Percentiles rank a stretch among this genome's conserved stretches.
These are phyloP conservation scores for Dendrostoma leiphaemia DNA, from an alignment of 2,329 filamentous ascomycete genomes.

Conservation along the genomic window DNA sequence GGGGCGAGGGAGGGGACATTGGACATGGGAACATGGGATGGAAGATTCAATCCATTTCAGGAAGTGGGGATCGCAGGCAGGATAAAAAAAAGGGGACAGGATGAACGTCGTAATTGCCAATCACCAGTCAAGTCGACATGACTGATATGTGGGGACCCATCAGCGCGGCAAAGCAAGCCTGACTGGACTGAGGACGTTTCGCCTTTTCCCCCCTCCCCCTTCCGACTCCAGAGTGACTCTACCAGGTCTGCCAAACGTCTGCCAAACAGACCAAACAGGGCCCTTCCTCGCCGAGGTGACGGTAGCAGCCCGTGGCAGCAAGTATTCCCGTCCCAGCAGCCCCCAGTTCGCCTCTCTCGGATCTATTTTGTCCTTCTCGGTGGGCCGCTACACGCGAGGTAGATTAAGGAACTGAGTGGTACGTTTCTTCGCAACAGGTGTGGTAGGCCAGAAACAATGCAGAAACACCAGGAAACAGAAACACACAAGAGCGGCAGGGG, in stretches of 20 bases:
- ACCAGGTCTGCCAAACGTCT: no score
- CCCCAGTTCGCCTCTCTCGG: not conserved
- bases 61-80: constrained; percentile 7
- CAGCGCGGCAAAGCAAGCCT: constrained; percentile 10
- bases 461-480: not conserved
- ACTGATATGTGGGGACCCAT: no score
- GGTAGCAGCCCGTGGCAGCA: not conserved
- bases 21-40: constrained; percentile 1
- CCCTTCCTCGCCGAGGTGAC: not conserved
- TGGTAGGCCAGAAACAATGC: not conserved
- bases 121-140: no score
- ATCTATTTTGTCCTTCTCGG: not conserved
- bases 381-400: constrained; percentile 11
- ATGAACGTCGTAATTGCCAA: constrained; percentile 10
- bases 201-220: no score
- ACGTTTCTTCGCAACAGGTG: not conserved
- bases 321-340: not conserved
- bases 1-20: constrained; percentile 8
- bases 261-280: no score
- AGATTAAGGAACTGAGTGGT: constrained; percentile 11
- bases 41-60: constrained; percentile 16
- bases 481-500: not conserved
- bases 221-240: not conserved
- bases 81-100: constrained; percentile 2
- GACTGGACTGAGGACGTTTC: not conserved